Percentiles rank a stretch among this genome's conserved stretches.
Evolutionary conservation across 73 alveolate genomes (phyloP).

Genomic region (Paramecium bursaria): DNA sequence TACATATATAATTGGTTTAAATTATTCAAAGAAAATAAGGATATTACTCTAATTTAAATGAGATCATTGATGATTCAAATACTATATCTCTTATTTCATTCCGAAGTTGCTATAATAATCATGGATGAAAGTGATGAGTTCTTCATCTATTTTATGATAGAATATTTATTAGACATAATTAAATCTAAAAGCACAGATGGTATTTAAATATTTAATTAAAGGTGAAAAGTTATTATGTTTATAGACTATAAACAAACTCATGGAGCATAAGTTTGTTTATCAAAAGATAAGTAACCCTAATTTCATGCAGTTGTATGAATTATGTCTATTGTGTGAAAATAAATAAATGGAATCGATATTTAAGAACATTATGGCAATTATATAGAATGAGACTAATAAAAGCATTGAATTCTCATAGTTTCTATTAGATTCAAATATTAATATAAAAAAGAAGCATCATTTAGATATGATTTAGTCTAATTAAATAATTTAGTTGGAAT

Average conservation of each 20-base stretch:
- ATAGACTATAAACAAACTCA: neutral
- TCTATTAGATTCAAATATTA: neutral
- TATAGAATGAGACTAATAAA: neutral
- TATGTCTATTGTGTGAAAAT: neutral
- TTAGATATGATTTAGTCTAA: slow-evolving; percentile 3
- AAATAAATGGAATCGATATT: neutral
- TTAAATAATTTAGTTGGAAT: neutral
- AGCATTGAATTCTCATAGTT: neutral
- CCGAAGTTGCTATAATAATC: slow-evolving; percentile 28
- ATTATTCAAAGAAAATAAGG: neutral
- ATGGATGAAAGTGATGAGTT: slow-evolving; percentile 21
- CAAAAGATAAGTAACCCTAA: neutral
- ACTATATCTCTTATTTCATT: neutral
- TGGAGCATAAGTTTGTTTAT: neutral
- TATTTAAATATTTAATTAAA: neutral
- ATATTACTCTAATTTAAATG: neutral
- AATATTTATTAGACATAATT: neutral
- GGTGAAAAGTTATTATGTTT: slow-evolving; percentile 25
- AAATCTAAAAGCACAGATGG: slow-evolving; percentile 26
- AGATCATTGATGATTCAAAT: slow-evolving; percentile 3
- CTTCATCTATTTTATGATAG: neutral
- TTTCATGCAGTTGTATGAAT: neutral
- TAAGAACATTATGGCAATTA: neutral
- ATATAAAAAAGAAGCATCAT: slow-evolving; percentile 2
- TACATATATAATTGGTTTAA: slow-evolving; percentile 6